phyloP scores from a whole-genome alignment of 352 stramenopile species.

The Globisporangium canariense region DNA sequence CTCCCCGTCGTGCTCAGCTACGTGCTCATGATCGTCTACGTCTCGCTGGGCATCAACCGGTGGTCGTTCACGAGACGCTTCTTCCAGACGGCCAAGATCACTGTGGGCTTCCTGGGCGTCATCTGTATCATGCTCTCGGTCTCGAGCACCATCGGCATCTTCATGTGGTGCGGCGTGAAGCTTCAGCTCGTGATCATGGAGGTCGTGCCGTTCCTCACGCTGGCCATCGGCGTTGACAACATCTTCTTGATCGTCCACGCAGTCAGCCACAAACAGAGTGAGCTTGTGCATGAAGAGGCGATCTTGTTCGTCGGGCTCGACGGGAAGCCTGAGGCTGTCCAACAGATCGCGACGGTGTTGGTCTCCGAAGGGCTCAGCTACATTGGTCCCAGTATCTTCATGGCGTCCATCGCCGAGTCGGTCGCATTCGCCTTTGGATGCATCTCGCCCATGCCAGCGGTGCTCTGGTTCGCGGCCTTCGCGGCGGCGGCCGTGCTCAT shows the following conservation, averaged over 20 bases:
- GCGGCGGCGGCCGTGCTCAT: conserved; percentile 38
- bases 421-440: conserved; percentile 45
- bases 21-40: conserved; percentile 65
- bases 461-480: conserved; percentile 62
- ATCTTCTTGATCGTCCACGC: conserved; percentile 69
- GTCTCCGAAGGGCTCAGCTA: conserved; percentile 40
- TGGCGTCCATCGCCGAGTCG: conserved; percentile 44
- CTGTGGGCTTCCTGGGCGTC: conserved; percentile 60
- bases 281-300: conserved; percentile 39
- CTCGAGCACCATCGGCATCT: conserved; percentile 60
- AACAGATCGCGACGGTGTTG: conserved; percentile 50
- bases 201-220: conserved; percentile 54
- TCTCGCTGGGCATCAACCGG: conserved; percentile 63
- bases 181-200: conserved; percentile 72
- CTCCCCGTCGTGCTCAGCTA: conserved; percentile 52
- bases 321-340: conserved; percentile 39
- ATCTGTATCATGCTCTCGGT: conserved; percentile 60
- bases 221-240: conserved; percentile 70
- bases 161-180: conserved; percentile 58
- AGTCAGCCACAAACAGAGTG: conserved; percentile 42
- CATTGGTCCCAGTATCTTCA: conserved; percentile 60
- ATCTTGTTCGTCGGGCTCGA: conserved; percentile 48
- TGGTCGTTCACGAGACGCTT: conserved; percentile 45
- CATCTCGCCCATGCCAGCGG: conserved; percentile 63
- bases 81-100: conserved; percentile 65